Base-by-base conservation (phyloP, 169 alveolate species). In the Pseudocohnilembus persalinus region DNA sequence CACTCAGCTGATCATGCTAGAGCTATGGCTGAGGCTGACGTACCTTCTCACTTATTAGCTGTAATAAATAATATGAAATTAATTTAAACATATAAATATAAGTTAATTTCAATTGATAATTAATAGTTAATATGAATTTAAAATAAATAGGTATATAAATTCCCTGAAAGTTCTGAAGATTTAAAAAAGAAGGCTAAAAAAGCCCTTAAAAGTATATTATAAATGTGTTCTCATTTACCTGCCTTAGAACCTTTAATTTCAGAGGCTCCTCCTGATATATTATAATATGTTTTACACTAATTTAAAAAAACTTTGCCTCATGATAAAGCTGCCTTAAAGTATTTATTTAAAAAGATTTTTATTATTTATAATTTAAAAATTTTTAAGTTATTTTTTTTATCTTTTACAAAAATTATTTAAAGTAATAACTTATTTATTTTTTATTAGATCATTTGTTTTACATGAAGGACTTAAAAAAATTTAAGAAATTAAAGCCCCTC, bases 1-100 rank as follows among this genome's bases (percentile, higher is more conserved):
- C 99, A 97, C 87, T 85, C 97, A 29, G 97, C 98, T 26, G 98
- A 97, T 81, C 99, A 97, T 81, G 96, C 99, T 0, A 94, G 97
- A 82, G 98, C 98, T 33, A 94, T 97, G 65, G 98, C 99, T 28
- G 98, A 97, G 83, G 98, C 98, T 26, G 98, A 95, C 87, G 97
- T 96, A 49, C 97, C 96, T 34, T 87, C 97, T 25, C 83, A 95
- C 73, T 89, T 96, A 35, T 83, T 96, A 76, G 96, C 97, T 31
- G 97, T 92, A 24, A 91, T 88, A 34, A 88, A 84, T 29, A 82
- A 88, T 11, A 29, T 16, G 28, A 24, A 0, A 0, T 35, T 15
- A 49, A 11, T 49, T 20, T 20, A 11, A 49, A 49, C 20, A 20
- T 49, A 20, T 49, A 20, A 11, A 49, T 49, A 49, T 49, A 49